Evolutionary conservation across 805 yeast genomes (phyloP).

Genomic region (Saturnispora kantuleensis): DNA sequence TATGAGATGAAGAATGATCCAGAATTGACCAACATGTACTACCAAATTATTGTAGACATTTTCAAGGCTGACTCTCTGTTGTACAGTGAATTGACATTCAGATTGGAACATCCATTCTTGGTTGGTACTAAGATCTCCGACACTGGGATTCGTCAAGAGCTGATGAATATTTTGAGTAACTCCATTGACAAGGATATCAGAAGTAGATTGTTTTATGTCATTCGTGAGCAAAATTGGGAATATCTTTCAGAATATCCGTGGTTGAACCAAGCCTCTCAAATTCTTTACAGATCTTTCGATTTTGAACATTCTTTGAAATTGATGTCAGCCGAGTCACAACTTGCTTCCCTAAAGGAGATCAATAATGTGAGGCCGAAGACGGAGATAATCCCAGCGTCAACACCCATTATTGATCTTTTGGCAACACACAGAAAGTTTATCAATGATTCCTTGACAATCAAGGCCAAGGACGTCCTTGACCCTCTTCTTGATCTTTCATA

Average conservation of each 20-base stretch:
- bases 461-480: conserved; percentile 49
- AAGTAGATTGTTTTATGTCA: conserved; percentile 73
- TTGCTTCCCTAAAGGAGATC: conserved; percentile 44
- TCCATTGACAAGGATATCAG: conserved; percentile 71
- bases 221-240: conserved; percentile 98
- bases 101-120: conserved; percentile 94
- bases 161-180: conserved; percentile 69
- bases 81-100: conserved; percentile 79
- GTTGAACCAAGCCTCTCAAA: conserved; percentile 87
- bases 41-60: conserved; percentile 76
- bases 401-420: conserved; percentile 14
- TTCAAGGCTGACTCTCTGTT: conserved; percentile 72
- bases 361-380: conserved; percentile 24
- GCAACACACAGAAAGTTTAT: conserved; percentile 20
- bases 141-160: conserved; percentile 58
- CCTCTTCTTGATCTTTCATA: conserved; percentile 79
- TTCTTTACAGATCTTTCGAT: conserved; percentile 72
- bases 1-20: conserved; percentile 85
- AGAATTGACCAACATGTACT: conserved; percentile 65
- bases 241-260: conserved; percentile 85
- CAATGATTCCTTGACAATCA: conserved; percentile 24
- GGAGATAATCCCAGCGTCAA: conserved; percentile 11
- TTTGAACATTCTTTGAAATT: conserved; percentile 37
- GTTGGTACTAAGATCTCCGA: conserved; percentile 86
- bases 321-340: conserved; percentile 36